Base-by-base conservation (phyloP, 2,329 filamentous ascomycete genomes). In the Atkinsonella texensis region DNA sequence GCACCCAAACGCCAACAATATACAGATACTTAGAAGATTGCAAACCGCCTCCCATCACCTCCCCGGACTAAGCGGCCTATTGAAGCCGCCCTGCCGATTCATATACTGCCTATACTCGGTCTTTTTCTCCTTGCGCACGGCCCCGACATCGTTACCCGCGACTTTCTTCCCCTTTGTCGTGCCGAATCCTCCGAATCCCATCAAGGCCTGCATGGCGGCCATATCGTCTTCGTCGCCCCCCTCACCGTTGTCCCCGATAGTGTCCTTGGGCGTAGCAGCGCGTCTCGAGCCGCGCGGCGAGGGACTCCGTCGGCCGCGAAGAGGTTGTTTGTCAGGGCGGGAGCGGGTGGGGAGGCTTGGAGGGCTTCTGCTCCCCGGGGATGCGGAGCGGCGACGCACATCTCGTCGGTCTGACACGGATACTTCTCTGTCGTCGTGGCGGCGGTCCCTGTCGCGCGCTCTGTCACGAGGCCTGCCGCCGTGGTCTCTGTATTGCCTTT, bases 41-140 rank as follows among this genome's bases (percentile, higher is more conserved):
- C 28, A 6, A 28, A 28, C 4, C 28, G 4, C 5, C 28, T 7
- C 17, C 35, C 6, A n/a, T 59, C 52, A 74, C 48, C 73, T 60
- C 18, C 66, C 65, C 18, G 81, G 81, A 66, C 83, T 86, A 49
- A 90, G 70, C 45, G 87, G 86, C 60, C 87, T 71, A 65, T 91
- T 93, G 73, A 93, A 93, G 6, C 87, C 87, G 52, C 87, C 87
- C 49, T 82, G 74, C 52, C 87, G 79, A 63, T 93, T 93, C 82
- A 98, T 98, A 69, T 98, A 98, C 77, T 98, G 93, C 59, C 93
- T 79, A 64, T 96, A 97, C 73, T 94, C 81, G 13, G 84, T 87
- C 80, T 89, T 90, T 81, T 95, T 96, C 71, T 93, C 89, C 75
- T 93, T 96, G 58, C 84, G 75, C 49, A 96, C 82, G 0, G 75